These are phyloP conservation scores for Calonectria pseudoreteaudii DNA, from an alignment of 2,329 filamentous ascomycete genomes.

Conservation along the genomic window DNA sequence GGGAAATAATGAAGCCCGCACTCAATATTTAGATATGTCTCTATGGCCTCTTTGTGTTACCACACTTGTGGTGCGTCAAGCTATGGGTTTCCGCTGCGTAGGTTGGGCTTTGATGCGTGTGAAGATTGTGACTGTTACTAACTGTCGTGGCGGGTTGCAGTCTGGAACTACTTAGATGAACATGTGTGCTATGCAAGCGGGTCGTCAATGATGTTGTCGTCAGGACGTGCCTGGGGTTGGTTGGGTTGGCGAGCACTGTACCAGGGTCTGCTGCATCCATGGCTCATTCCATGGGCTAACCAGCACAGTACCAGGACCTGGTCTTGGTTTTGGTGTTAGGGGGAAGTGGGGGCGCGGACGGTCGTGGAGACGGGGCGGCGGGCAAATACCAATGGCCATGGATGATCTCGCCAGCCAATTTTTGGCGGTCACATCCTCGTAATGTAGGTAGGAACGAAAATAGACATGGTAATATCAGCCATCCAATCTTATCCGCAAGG, in stretches of 20 bases:
- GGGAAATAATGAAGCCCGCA: background rate
- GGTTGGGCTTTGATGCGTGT: background rate
- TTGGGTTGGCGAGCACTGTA: background rate
- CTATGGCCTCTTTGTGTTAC: too few species aligned
- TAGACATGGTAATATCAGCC: background rate
- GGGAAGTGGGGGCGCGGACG: constrained; percentile 21
- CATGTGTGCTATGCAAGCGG: background rate
- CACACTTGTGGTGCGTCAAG: too few species aligned
- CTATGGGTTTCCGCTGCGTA: background rate
- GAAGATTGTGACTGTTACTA: background rate
- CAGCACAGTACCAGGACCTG: constrained; percentile 28
- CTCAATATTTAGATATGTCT: background rate
- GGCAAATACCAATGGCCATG: background rate
- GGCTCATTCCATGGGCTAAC: constrained; percentile 6
- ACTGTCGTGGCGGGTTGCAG: background rate
- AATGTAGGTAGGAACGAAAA: background rate
- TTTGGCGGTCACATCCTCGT: background rate
- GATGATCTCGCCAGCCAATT: background rate
- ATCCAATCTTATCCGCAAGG: background rate
- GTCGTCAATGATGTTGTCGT: background rate
- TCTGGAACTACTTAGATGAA: background rate
- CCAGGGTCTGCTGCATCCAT: constrained; percentile 18
- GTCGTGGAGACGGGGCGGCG: constrained; percentile 22
- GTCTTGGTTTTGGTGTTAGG: constrained; percentile 35
- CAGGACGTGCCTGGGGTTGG: background rate